Evolutionary conservation across 2,329 filamentous ascomycete genomes (phyloP), one percentile per base, ranked within the genome.

Genomic region (Arachnomyces sp.): DNA sequence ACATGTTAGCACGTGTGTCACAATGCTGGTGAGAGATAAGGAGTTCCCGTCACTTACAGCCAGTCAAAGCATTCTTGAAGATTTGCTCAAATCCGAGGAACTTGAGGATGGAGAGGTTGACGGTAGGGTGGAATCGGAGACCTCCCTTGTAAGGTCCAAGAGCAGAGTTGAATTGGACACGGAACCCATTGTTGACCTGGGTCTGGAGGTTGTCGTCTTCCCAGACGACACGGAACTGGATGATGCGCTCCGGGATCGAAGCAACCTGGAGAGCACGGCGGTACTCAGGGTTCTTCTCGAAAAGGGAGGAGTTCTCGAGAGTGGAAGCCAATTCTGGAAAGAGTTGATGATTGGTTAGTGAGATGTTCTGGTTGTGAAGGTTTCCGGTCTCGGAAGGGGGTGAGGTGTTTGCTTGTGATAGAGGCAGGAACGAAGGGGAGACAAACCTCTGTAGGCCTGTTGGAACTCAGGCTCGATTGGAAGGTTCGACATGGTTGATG

Each of bases 31-130:
- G 20, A 9, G 9, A 25, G 18, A 25, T 14, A 13, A 34, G 38
- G 25, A 45, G 33, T 39, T 29, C 15, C 15, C 9, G 20, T 12
- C n/a, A 79, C 84, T 74, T 73, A 89, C 84, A 71, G 60, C 92
- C 92, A 47, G 92, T 96, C 54, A 96, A 73, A 53, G 92, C 92
- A 85, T 96, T 96, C 79, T 96, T 96, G 78, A 96, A 96, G 71
- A 90, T 93, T 73, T 96, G 92, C 80, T 98, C 92, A 59, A 96
- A 96, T 51, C 90, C 92, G 61, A 98, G 77, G 73, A 96, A 96
- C 75, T 98, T 98, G 58, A 98, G 79, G 59, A 78, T 73, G 42
- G 71, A 77, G 39, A 82, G 71, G 63, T 82, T 73, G 41, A 71
- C 68, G 8, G 82, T 81, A 47, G 90, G 92, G 68, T 98, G 92